These are phyloP conservation scores for Pelargonium citronellum DNA, from an alignment of 441 rosid genomes.

Conservation along the genomic window DNA sequence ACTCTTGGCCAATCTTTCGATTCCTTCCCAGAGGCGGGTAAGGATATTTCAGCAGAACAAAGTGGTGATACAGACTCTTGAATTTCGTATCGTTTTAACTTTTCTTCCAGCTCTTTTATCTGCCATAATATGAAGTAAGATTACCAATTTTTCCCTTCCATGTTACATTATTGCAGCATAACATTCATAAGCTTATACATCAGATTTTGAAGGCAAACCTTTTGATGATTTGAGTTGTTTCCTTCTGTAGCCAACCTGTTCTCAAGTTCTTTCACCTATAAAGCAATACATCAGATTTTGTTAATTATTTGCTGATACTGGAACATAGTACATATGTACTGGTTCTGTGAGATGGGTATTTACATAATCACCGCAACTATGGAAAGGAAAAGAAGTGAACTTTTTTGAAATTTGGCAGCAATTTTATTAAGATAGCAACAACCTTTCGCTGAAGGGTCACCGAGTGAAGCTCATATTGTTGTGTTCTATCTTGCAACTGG, in stretches of 20 bases:
- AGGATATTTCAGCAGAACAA: constrained; percentile 18
- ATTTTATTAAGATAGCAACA: not conserved
- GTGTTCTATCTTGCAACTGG: constrained; percentile 28
- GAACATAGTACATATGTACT: not conserved
- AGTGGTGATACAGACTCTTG: constrained; percentile 4
- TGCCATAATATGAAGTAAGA: not conserved
- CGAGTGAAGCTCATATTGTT: constrained; percentile 28
- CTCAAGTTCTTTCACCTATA: constrained; percentile 23
- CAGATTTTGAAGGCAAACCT: constrained; percentile 17
- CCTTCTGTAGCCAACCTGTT: not conserved
- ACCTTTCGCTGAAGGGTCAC: constrained; percentile 36
- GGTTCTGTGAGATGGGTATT: not conserved
- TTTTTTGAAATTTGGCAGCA: not conserved
- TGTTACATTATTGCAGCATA: not conserved
- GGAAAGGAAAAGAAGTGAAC: no score
- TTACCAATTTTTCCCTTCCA: not conserved
- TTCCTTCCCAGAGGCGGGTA: constrained; percentile 18
- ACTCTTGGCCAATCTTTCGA: constrained; percentile 10
- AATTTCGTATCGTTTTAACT: constrained; percentile 14
- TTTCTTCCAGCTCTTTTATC: constrained; percentile 15
- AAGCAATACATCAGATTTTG: not conserved
- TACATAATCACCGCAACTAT: no score
- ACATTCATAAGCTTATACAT: not conserved
- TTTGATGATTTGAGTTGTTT: constrained; percentile 11
- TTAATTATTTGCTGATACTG: not conserved